Percentiles rank a stretch among this genome's conserved stretches.
These are phyloP conservation scores for Leavenworthia alabamica DNA, from an alignment of 345 rosid genomes.

Conservation along the genomic window DNA sequence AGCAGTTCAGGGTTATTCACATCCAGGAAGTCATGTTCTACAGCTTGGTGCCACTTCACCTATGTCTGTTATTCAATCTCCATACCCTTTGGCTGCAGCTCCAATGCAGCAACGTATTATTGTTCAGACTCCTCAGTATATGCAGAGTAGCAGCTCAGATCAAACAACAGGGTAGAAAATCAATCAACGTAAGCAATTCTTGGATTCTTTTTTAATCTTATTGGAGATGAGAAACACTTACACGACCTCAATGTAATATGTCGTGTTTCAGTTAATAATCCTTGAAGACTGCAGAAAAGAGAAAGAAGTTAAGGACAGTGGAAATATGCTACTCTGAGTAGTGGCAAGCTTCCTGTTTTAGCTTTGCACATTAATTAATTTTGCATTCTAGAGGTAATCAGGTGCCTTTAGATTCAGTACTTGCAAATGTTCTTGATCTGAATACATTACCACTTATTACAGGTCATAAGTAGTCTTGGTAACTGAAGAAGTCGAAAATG, in stretches of 20 bases:
- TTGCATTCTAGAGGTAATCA: conserved; percentile 79
- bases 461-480: conserved; percentile 60
- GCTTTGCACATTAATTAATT: conserved; percentile 63
- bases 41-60: conserved; percentile 61
- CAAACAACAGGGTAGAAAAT: conserved; percentile 73
- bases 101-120: conserved; percentile 61
- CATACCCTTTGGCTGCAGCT: conserved; percentile 59
- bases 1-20: conserved; percentile 57
- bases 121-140: conserved; percentile 67
- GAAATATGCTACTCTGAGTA: conserved; percentile 47
- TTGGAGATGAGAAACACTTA: neutral
- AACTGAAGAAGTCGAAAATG: conserved; percentile 43
- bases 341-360: conserved; percentile 77
- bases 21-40: conserved; percentile 66
- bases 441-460: conserved; percentile 22
- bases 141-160: conserved; percentile 81
- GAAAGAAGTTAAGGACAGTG: conserved; percentile 34
- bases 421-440: neutral
- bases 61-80: conserved; percentile 56
- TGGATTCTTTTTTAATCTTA: neutral
- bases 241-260: neutral
- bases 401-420: neutral
- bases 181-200: conserved; percentile 39
- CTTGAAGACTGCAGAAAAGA: conserved; percentile 17
- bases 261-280: conserved; percentile 11